These are phyloP conservation scores for Eucalyptus tenuipes DNA, from an alignment of 345 rosid species.

Conservation along the genomic window DNA sequence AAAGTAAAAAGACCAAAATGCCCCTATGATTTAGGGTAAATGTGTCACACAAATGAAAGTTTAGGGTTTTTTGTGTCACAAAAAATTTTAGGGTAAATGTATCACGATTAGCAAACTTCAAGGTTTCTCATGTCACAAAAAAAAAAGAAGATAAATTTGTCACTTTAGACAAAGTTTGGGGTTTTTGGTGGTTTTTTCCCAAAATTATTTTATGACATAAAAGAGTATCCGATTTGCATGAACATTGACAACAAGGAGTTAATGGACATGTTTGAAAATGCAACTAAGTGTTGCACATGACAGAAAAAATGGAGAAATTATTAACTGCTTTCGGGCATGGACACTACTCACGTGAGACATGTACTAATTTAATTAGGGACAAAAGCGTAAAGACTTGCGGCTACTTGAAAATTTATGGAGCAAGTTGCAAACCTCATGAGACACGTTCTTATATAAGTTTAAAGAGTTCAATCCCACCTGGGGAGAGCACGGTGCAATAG, in stretches of 20 bases:
- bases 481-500: background rate
- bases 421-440: background rate
- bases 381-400: background rate
- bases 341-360: background rate
- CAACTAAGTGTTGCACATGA: background rate
- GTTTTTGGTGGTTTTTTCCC: too few relatives aligned
- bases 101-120: too few relatives aligned
- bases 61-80: too few relatives aligned
- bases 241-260: too few relatives aligned
- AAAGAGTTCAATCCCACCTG: background rate
- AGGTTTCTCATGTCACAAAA: too few relatives aligned
- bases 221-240: background rate
- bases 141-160: too few relatives aligned
- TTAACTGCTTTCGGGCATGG: background rate
- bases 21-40: too few relatives aligned
- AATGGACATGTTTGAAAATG: background rate
- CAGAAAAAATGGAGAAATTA: background rate
- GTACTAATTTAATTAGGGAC: background rate
- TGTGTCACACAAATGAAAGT: too few relatives aligned
- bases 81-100: too few relatives aligned
- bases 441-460: background rate
- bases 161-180: too few relatives aligned
- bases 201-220: too few relatives aligned
- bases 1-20: too few relatives aligned
- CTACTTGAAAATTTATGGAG: background rate